These are phyloP conservation scores for Stipa capillata DNA, from an alignment of 176 grass and related monocot genomes.

Conservation along the genomic window DNA sequence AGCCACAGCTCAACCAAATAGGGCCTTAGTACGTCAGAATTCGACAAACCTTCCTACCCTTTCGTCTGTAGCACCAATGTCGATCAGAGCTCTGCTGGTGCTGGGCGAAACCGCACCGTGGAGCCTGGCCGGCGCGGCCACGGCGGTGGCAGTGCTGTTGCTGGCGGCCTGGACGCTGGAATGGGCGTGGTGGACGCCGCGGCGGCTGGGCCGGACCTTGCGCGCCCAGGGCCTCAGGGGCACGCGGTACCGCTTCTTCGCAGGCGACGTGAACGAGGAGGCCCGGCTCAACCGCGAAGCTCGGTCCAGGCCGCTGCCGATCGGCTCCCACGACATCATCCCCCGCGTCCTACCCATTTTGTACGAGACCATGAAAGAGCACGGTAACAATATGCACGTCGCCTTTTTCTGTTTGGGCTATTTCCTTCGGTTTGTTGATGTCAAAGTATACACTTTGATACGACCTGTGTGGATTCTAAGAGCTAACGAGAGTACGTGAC, in stretches of 20 bases:
- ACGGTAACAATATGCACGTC: too few species aligned
- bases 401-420: too few species aligned
- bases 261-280: slow-evolving; percentile 26
- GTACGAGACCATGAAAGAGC: slow-evolving; percentile 8
- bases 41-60: too few species aligned
- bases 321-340: slow-evolving; percentile 33
- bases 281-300: slow-evolving; percentile 29
- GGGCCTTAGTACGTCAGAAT: too few species aligned
- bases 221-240: slow-evolving; percentile 41
- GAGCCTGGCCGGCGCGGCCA: slow-evolving; percentile 12
- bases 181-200: slow-evolving; percentile 50
- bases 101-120: not conserved
- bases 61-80: too few species aligned
- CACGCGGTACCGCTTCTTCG: slow-evolving; percentile 32
- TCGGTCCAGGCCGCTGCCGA: slow-evolving; percentile 22
- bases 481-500: too few species aligned
- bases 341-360: slow-evolving; percentile 19
- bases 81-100: not conserved
- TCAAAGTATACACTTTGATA: too few species aligned
- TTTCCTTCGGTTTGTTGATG: too few species aligned
- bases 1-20: too few species aligned
- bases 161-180: slow-evolving; percentile 11
- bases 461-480: too few species aligned
- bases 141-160: slow-evolving; percentile 24
- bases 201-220: slow-evolving; percentile 27